Conservation (phyloP, 441 rosid genomes). For the Sinapis alba region DNA sequence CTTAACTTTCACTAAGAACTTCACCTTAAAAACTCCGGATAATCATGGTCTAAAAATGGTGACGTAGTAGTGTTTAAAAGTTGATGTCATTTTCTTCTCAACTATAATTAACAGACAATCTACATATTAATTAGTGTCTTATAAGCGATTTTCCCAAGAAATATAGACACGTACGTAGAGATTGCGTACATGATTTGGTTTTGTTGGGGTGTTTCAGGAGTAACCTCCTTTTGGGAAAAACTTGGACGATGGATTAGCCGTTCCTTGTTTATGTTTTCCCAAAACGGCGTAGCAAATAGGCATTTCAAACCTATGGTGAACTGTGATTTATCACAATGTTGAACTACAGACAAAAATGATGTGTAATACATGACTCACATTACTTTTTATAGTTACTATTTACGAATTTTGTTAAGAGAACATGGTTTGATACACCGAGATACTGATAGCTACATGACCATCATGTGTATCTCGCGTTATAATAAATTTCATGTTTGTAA, state of each 20-base stretch:
- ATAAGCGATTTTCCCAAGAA: background rate
- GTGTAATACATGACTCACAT: background rate
- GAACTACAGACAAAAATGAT: background rate
- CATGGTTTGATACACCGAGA: background rate
- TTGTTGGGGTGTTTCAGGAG: background rate
- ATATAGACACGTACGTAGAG: conserved; percentile 8
- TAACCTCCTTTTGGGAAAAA: background rate
- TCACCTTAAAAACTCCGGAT: too few relatives aligned
- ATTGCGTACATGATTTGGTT: conserved; percentile 3
- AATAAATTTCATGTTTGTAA: background rate
- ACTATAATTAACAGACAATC: conserved; percentile 6
- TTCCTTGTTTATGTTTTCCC: background rate
- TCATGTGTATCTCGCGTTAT: background rate
- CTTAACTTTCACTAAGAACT: too few relatives aligned
- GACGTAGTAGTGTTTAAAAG: background rate
- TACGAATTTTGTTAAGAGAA: background rate
- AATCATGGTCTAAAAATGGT: conserved; percentile 7
- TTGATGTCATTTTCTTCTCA: conserved; percentile 5
- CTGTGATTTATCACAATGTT: background rate
- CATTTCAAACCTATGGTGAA: background rate
- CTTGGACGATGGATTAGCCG: background rate
- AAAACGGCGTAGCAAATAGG: background rate
- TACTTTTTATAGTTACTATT: background rate
- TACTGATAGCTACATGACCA: background rate
- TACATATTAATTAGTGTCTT: background rate